Conservation (phyloP, 345 rosid genomes). For the Capsella bursapastoris region DNA sequence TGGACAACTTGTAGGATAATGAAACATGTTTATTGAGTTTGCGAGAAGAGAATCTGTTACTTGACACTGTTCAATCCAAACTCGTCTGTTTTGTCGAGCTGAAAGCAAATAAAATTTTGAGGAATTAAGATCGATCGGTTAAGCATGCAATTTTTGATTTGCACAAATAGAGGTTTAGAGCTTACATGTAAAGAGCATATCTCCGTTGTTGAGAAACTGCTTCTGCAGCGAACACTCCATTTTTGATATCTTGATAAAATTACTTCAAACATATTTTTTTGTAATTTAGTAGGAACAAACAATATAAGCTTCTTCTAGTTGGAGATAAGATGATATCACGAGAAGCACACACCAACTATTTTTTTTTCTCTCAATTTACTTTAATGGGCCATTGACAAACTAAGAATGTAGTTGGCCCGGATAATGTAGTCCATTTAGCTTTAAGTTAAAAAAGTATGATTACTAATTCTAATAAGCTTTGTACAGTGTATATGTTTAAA, state of each 20-base stretch:
- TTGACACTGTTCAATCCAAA: conserved; percentile 9
- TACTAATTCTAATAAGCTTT: no score
- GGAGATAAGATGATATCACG: no score
- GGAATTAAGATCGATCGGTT: not conserved
- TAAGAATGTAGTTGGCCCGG: no score
- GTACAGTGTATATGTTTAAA: no score
- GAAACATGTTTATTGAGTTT: conserved; percentile 15
- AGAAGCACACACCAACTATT: no score
- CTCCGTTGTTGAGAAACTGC: conserved; percentile 36
- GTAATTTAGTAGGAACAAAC: conserved; percentile 26
- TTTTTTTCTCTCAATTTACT: no score
- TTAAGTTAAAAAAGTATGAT: no score
- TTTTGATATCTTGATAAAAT: conserved; percentile 16
- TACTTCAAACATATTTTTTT: not conserved
- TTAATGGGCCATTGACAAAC: no score
- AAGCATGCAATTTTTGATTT: not conserved
- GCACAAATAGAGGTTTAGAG: conserved; percentile 7
- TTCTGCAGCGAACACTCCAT: conserved; percentile 39
- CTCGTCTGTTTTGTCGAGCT: conserved; percentile 24
- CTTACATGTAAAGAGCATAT: conserved; percentile 49
- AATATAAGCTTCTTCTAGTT: no score
- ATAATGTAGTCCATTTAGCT: no score
- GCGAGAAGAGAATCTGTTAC: not conserved
- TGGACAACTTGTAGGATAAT: conserved; percentile 13
- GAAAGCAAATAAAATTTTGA: not conserved